Percentiles rank a stretch among this genome's conserved stretches.
Evolutionary conservation across 2,329 filamentous ascomycete species (phyloP).

Genomic region (Phyllosticta paracitricarpa): DNA sequence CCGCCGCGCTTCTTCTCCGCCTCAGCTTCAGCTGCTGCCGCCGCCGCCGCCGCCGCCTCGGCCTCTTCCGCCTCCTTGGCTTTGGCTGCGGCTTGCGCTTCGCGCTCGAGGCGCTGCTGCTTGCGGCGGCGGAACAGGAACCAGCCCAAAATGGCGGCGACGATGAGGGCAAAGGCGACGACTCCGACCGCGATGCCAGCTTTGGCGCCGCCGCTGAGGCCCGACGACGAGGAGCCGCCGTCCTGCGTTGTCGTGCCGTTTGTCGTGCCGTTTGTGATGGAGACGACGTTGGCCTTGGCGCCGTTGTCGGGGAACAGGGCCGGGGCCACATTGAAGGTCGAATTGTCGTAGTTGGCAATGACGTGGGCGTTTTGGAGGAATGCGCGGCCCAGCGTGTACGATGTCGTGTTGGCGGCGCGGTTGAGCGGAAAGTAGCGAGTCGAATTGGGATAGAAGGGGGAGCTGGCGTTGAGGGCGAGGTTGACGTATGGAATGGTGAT

Average conservation of each 20-base stretch:
- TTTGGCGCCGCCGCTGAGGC: conserved; percentile 18
- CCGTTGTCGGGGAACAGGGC: conserved; percentile 42
- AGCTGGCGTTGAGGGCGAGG: conserved; percentile 24
- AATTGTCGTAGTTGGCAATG: conserved; percentile 26
- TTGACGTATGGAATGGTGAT: conserved; percentile 30
- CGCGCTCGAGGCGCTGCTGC: background rate
- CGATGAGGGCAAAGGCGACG: conserved; percentile 11
- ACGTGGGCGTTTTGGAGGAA: conserved; percentile 35
- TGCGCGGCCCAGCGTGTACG: conserved; percentile 29
- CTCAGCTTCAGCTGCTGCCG: background rate
- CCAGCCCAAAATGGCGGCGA: conserved; percentile 14
- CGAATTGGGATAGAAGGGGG: conserved; percentile 16
- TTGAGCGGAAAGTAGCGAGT: conserved; percentile 29
- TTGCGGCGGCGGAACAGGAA: conserved; percentile 11
- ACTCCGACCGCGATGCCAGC: conserved; percentile 20
- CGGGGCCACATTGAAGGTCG: conserved; percentile 37
- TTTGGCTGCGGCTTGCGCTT: background rate
- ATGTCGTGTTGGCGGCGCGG: conserved; percentile 26
- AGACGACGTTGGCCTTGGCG: conserved; percentile 27
- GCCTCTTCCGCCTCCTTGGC: background rate
- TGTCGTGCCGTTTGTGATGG: conserved; percentile 14
- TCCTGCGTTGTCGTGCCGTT: background rate
- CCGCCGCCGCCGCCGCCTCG: background rate
- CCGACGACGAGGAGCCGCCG: conserved; percentile 2
- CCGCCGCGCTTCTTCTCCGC: background rate